Evolutionary conservation across 306 rosid genomes (phyloP), one percentile per base, ranked within the genome.

Genomic region (Begonia peltatifolia): DNA sequence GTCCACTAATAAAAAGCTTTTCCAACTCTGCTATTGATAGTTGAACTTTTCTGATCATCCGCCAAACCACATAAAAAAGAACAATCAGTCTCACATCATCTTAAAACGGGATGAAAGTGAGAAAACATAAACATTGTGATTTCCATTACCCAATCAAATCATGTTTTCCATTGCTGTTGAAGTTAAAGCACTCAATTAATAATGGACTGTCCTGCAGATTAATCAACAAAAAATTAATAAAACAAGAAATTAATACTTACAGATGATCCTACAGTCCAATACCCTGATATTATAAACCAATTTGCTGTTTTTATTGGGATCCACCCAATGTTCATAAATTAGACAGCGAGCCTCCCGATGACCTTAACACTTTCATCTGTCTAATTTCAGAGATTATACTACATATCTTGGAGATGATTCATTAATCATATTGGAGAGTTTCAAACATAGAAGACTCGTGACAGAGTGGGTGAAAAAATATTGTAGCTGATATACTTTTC

Each of bases 101-200:
- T 41, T 38, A 57, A 38, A 55, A 16, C 11, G 59, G 68, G 36
- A 53, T 60, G 54, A 58, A 35, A 43, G 36, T 23, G 20, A 7
- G 63, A 49, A 54, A 58, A 56, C 60, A 56, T 51, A 43, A 67
- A 15, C 61, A 30, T 6, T 30, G 35, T 25, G 9, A 62, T 58
- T n/a, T 52, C n/a, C 46, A 51, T 77, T 86, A 87, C 99, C 99
- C 99, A 62, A 92, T 69, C 77, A 83, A 75, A 75, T 92, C 99
- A 71, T 92, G 99, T 53, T 81, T 92, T 17, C 99, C 99, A 64
- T 74, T 86, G 84, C 69, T 75, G 67, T 92, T 86, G 66, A 79
- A 92, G 75, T 83, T 83, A 68, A 71, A 92, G 74, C 99, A 86
- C 79, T 92, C 96, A 56, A 87, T 73, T 68, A 83, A 61, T 60